Evolutionary conservation across 345 rosid genomes (phyloP).

Genomic region (Turnera subulata): DNA sequence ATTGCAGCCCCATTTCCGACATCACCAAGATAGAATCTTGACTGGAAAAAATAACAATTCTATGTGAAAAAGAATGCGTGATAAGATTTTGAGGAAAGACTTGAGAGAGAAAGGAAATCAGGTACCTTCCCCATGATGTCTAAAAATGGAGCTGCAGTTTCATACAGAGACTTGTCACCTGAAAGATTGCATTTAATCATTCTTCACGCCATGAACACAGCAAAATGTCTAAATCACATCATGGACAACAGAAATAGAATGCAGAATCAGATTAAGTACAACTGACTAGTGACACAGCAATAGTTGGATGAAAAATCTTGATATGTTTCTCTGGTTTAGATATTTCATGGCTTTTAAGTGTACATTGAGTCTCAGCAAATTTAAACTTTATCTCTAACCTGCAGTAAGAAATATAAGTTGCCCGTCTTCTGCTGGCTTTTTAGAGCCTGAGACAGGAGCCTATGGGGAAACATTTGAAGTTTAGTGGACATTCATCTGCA

Average conservation of each 20-base stretch:
- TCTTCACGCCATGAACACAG: slow-evolving; percentile 8
- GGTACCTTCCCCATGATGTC: slow-evolving; percentile 92
- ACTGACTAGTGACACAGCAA: background rate
- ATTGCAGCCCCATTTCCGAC: slow-evolving; percentile 96
- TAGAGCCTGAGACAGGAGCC: slow-evolving; percentile 98
- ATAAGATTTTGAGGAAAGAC: background rate
- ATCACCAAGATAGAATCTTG: slow-evolving; percentile 86
- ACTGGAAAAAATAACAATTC: slow-evolving; percentile 42
- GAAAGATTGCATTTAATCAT: slow-evolving; percentile 29
- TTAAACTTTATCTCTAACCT: slow-evolving; percentile 32
- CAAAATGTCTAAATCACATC: background rate
- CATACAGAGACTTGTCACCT: slow-evolving; percentile 80
- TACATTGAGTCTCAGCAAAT: no score
- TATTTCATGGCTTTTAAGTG: no score
- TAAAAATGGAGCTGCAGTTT: slow-evolving; percentile 54
- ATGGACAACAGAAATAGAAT: background rate
- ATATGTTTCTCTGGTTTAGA: no score
- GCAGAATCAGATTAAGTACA: background rate
- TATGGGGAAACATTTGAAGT: slow-evolving; percentile 14
- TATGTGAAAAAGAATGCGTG: background rate
- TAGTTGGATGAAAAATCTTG: no score
- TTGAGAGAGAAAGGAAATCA: slow-evolving; percentile 3
- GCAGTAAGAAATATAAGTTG: slow-evolving; percentile 87
- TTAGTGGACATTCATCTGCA: background rate
- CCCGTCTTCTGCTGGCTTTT: slow-evolving; percentile 93